Evolutionary conservation across 2,329 filamentous ascomycete species (phyloP), one percentile per base, ranked within the genome.

Genomic region (Bimuria novae-zelandiae): DNA sequence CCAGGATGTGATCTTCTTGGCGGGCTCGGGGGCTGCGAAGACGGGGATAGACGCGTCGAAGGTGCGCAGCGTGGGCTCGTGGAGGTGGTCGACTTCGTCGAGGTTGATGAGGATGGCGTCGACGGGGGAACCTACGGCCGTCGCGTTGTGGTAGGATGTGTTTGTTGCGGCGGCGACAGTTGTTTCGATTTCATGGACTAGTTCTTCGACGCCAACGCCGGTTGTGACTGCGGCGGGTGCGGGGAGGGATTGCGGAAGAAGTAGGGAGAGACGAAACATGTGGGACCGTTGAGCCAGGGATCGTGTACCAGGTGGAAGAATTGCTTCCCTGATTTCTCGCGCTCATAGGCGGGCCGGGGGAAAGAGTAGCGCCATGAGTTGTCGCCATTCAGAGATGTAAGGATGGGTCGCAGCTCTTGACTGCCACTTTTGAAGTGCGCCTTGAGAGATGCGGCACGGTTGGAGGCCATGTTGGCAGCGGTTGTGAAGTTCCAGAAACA

Each of bases 331-430:
- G 25, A 30, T 17, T 1, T 29, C 14, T 43, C 14, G 12, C 50
- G 54, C 19, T 56, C 46, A 10, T 29, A 16, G 10, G 16, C 2
- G 16, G 50, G 54, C 7, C 50, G 42, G 17, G 50, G 54, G 11
- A 56, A 48, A 12, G 54, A 56, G 0, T 47, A 21, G 14, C 53
- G 45, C 54, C 54, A 56, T 7, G 54, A 53, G 14, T 53, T 53
- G 30, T 56, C 54, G 23, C 50, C 50, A 19, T 53, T 53, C 4
- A 56, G 27, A 16, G 40, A 47, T 7, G 50, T 56, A 25, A 53
- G 35, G 22, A 53, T 51, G 3, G 46, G 50, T 3, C 40, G 40
- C 22, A 42, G n/a, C 7, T 30, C 23, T 36, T 36, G 14, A 17
- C 7, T 6, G 22, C 40, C 12, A 11, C 17, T 39, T 4, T 17